Base-by-base conservation (phyloP, 1,284 basidiomycete genomes). In the Chalciporus sp. region DNA sequence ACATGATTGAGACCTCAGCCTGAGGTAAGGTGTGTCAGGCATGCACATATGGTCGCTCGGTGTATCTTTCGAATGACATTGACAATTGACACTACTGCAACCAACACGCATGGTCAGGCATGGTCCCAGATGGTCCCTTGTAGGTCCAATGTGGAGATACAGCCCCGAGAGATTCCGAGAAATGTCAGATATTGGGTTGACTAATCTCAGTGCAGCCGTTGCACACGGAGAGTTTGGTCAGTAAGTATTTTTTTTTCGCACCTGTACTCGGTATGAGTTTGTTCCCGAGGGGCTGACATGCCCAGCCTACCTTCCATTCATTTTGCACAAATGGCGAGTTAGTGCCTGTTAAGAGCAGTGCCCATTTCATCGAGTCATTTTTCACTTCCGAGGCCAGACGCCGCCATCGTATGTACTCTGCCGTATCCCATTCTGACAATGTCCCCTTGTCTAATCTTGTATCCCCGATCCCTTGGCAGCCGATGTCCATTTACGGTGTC, bases 401-500 rank as follows among this genome's bases (percentile, higher is more conserved):
- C 63, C 64, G 62, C 64, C 52, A 55, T 59, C 61, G 42, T 52
- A 23, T 23, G n/a, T n/a, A 45, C 26, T 63, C 53, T 47, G 47
- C 43, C 52, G 49, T 42, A 45, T 43, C 35, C 35, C 52, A 39
- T 54, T 65, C 55, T 55, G 58, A 51, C 55, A 58, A 53, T 39
- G 39, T 54, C 42, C 35, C 46, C 27, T 56, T 29, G 55, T 62
- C 63, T 62, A 55, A 63, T 68, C 65, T 62, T n/a, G 47, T 53
- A n/a, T 17, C 35, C 55, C 62, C 33, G 62, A 68, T 67, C 57
- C 49, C n/a, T n/a, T n/a, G n/a, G n/a, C n/a, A n/a, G n/a, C n/a
- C n/a, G n/a, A n/a, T n/a, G 45, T 45, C 58, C 62, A 26, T 55
- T 66, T 64, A 66, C 67, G 65, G 66, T 55, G 39, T 49, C 56